Evolutionary conservation across 164 flowering plant genomes (phyloP), one percentile per base, ranked within the genome.

Genomic region (Aristolochia californica): DNA sequence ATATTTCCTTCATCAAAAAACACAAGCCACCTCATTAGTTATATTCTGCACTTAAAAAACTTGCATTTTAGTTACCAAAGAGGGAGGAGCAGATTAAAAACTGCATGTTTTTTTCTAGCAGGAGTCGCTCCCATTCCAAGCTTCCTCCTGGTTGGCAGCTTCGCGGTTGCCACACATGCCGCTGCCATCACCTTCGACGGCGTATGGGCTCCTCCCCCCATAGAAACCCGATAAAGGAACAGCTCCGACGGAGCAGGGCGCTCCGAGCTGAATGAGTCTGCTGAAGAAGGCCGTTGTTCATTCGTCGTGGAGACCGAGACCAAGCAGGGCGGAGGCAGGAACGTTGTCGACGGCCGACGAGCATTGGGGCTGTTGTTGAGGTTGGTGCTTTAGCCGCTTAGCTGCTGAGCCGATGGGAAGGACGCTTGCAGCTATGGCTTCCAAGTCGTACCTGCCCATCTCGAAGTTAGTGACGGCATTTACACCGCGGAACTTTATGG

Each of bases 391-490:
- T 26, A 50, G 54, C 22, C 54, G 26, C 54, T 50, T 50, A 2
- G 54, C 20, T 10, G 54, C 54, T 0, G 54, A 50, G 54, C 88
- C 88, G 18, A 87, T 69, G n/a, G 95, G 95, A 16, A 87, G 83
- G 64, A 69, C 80, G 68, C 78, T 78, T 2, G 54, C 54, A 16
- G 81, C 83, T 10, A 87, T 87, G 78, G 82, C 77, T 58, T 77
- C 77, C 4, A 87, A 81, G 22, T 87, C 95, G 64, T 87, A 87
- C 12, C 95, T 78, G 69, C 81, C 80, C 79, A 87, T 84, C 75
- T 84, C 88, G 43, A 87, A 87, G 77, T 87, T 87, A 13, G 95
- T 87, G 21, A 87, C 95, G 0, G 95, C 90, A 52, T 84, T 87
- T 2, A 81, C 75, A 43, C 95, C 95, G 47, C 91, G 59, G 74